Evolutionary conservation across 1,139 yeast species (phyloP).

Genomic region (Yamadazyma conglobata): DNA sequence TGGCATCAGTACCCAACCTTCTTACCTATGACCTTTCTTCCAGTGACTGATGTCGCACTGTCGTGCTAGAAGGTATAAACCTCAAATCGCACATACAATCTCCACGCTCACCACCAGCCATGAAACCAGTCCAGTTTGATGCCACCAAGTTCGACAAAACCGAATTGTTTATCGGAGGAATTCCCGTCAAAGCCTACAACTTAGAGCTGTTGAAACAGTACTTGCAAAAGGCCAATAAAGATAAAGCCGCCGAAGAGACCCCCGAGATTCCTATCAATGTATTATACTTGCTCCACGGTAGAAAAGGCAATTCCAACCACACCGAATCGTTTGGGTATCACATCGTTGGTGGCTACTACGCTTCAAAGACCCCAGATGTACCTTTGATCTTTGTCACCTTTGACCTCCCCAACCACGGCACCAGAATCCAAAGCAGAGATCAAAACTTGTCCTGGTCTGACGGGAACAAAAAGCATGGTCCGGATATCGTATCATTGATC

Average conservation of each 20-base stretch:
- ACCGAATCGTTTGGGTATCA: slow-evolving; percentile 33
- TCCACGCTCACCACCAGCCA: no score
- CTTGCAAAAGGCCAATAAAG: slow-evolving; percentile 14
- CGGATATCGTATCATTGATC: slow-evolving; percentile 50
- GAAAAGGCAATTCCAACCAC: slow-evolving; percentile 25
- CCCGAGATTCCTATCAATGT: slow-evolving; percentile 33
- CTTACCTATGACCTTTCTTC: no score
- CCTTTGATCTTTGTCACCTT: slow-evolving; percentile 49
- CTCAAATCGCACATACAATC: no score
- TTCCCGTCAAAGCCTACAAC: slow-evolving; percentile 34
- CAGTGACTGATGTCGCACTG: no score
- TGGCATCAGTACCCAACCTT: no score
- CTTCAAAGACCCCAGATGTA: slow-evolving; percentile 17
- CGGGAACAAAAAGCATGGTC: slow-evolving; percentile 50
- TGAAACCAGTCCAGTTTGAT: no score
- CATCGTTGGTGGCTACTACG: slow-evolving; percentile 25
- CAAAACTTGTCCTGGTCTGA: slow-evolving; percentile 44
- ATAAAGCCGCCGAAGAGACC: slow-evolving; percentile 9
- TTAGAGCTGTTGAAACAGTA: slow-evolving; percentile 24
- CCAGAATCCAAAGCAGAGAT: slow-evolving; percentile 31
- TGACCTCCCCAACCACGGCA: slow-evolving; percentile 63
- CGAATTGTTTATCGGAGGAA: slow-evolving; percentile 30
- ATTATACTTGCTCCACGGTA: slow-evolving; percentile 38
- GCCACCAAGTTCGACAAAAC: slow-evolving; percentile 19
- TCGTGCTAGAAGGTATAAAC: no score